These are phyloP conservation scores for Veloboletus limbatus DNA, from an alignment of 1,284 basidiomycete genomes.

Conservation along the genomic window DNA sequence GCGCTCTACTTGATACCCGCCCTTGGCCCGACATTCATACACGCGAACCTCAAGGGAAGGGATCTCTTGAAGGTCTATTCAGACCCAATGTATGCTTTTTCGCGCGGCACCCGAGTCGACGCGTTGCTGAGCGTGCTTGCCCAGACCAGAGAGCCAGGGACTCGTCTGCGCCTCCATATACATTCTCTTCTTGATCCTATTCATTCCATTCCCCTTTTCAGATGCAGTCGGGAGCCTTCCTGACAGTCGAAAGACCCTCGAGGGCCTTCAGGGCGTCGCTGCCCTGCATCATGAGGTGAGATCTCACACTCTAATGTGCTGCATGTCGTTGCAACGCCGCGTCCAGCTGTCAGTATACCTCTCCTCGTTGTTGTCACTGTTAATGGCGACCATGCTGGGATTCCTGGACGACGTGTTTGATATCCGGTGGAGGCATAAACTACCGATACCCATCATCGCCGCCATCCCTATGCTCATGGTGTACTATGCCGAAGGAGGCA, in stretches of 20 bases:
- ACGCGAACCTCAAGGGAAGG: slow-evolving; percentile 73
- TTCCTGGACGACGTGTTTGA: slow-evolving; percentile 99
- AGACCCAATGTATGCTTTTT: slow-evolving; percentile 65
- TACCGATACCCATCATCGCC: slow-evolving; percentile 95
- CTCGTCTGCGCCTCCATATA: slow-evolving; percentile 90
- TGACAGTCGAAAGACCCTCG: slow-evolving; percentile 37
- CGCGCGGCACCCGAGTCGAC: neutral
- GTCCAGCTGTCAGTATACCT: slow-evolving; percentile 85
- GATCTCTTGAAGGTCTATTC: slow-evolving; percentile 79
- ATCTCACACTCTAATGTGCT: slow-evolving; percentile 5
- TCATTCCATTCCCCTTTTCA: slow-evolving; percentile 89
- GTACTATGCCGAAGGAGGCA: slow-evolving; percentile 92
- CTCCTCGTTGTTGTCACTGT: slow-evolving; percentile 85
- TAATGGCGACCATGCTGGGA: slow-evolving; percentile 91
- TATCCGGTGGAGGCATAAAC: slow-evolving; percentile 97
- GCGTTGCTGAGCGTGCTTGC: slow-evolving; percentile 6
- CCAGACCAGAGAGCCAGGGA: slow-evolving; percentile 91
- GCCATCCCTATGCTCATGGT: slow-evolving; percentile 94
- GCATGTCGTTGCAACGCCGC: neutral
- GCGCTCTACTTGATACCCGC: slow-evolving; percentile 73
- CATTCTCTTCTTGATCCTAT: slow-evolving; percentile 80
- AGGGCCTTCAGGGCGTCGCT: slow-evolving; percentile 66
- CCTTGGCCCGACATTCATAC: slow-evolving; percentile 71
- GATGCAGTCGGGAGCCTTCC: slow-evolving; percentile 56
- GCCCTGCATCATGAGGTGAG: slow-evolving; percentile 88